Conservation (phyloP, 2,329 filamentous ascomycete genomes). For the Pleomassaria siparia region DNA sequence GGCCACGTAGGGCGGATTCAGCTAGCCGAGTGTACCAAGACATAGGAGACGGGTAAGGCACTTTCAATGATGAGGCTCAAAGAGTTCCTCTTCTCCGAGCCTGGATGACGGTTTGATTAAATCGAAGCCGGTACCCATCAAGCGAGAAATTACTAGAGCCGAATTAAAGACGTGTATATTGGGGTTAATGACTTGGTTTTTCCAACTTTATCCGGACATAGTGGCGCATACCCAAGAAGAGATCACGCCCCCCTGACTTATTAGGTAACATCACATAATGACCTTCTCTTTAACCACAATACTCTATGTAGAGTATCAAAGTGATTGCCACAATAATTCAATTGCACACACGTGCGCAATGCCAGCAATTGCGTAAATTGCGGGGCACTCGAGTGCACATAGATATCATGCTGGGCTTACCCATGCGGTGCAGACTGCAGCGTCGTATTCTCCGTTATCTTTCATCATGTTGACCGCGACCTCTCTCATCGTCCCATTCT, state of each 20-base stretch:
- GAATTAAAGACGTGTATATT: slow-evolving; percentile 8
- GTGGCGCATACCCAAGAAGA: slow-evolving; percentile 4
- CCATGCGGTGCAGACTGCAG: neutral
- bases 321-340: slow-evolving; percentile 4
- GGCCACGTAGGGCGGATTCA: neutral
- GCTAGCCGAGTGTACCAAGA: slow-evolving; percentile 8
- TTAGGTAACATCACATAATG: slow-evolving; percentile 2
- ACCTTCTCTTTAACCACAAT: slow-evolving; percentile 5
- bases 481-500: slow-evolving; percentile 25
- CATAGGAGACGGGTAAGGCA: neutral
- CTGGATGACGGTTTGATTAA: slow-evolving; percentile 14
- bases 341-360: slow-evolving; percentile 5
- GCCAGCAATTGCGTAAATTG: slow-evolving; percentile 4
- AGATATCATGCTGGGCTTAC: slow-evolving; percentile 5
- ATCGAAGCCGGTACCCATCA: slow-evolving; percentile 3
- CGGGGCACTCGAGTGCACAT: slow-evolving; percentile 3
- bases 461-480: slow-evolving; percentile 25
- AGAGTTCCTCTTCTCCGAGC: slow-evolving; percentile 10
- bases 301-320: slow-evolving; percentile 10
- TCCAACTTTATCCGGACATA: slow-evolving; percentile 18
- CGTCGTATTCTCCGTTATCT: slow-evolving; percentile 1
- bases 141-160: neutral
- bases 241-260: slow-evolving; percentile 5
- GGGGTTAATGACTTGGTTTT: slow-evolving; percentile 4
- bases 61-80: slow-evolving; percentile 5